Conservation (phyloP, 1,284 basidiomycete species). For the Ceratobasidium sp. region DNA sequence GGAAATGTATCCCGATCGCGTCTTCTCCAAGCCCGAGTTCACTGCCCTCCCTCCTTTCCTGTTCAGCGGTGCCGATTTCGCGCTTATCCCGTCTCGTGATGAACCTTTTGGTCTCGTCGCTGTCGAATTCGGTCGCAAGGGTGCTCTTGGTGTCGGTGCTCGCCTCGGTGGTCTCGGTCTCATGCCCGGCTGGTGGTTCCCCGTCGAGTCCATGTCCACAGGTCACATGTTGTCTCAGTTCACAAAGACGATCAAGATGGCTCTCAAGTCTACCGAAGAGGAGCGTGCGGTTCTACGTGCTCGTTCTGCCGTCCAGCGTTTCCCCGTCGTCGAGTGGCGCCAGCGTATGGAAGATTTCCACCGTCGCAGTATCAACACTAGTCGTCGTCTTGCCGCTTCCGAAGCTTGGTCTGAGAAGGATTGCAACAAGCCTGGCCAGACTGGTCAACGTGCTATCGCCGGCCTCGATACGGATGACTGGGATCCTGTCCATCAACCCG, state of each 20-base stretch:
- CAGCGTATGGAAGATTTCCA: constrained; percentile 95
- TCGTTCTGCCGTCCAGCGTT: constrained; percentile 91
- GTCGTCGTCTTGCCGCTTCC: constrained; percentile 74
- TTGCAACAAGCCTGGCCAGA: constrained; percentile 67
- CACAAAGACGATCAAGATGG: constrained; percentile 93
- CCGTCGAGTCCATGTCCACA: constrained; percentile 90
- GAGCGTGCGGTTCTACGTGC: constrained; percentile 92
- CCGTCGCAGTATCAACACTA: constrained; percentile 80
- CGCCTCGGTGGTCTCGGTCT: constrained; percentile 92
- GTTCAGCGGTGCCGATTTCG: constrained; percentile 94
- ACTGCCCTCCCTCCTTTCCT: constrained; percentile 92
- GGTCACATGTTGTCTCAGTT: constrained; percentile 95
- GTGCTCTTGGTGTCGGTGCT: constrained; percentile 92
- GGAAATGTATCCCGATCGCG: constrained; percentile 93
- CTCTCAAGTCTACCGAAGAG: constrained; percentile 88
- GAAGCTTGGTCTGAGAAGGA: constrained; percentile 75
- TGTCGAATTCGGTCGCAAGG: constrained; percentile 94
- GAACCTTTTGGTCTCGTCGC: constrained; percentile 95
- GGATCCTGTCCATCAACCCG: constrained; percentile 66
- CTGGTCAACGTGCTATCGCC: constrained; percentile 59
- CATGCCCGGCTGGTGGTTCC: constrained; percentile 99
- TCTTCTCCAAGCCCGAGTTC: constrained; percentile 94
- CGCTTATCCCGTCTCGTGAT: constrained; percentile 92
- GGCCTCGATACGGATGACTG: constrained; percentile 66
- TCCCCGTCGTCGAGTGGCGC: constrained; percentile 96